A percentile compares a stretch with the other conserved stretches of the same genome.
phyloP scores from a whole-genome alignment of 805 yeast genomes.

The Wickerhamomyces hampshirensis region DNA sequence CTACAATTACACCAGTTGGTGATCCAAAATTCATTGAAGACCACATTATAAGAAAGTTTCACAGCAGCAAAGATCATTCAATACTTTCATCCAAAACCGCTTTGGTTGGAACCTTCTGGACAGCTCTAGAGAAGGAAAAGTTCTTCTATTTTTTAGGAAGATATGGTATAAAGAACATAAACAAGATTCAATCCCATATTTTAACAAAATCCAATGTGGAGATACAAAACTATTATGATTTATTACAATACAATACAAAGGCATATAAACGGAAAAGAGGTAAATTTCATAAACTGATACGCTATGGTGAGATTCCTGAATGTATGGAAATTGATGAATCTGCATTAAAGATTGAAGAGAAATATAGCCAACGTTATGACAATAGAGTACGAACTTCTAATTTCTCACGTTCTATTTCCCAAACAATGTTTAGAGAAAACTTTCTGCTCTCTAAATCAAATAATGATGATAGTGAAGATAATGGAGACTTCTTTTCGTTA shows the following conservation, averaged over 20 bases:
- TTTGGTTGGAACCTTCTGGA: constrained; percentile 9
- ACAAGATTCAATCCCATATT: constrained; percentile 33
- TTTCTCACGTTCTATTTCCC: neutral
- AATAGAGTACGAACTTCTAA: neutral
- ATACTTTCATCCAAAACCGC: neutral
- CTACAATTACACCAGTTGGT: no score
- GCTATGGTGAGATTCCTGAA: constrained; percentile 44
- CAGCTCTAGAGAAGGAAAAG: constrained; percentile 38
- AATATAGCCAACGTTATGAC: constrained; percentile 15
- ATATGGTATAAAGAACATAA: constrained; percentile 43
- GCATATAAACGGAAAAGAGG: constrained; percentile 21
- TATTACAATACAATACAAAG: constrained; percentile 29
- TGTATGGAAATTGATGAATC: constrained; percentile 47
- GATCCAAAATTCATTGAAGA: no score
- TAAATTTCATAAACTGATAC: constrained; percentile 21
- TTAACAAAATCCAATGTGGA: constrained; percentile 40
- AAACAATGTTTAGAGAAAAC: neutral
- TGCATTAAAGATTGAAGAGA: constrained; percentile 41
- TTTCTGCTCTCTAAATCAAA: neutral
- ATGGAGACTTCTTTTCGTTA: neutral
- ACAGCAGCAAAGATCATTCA: no score
- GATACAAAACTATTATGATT: constrained; percentile 39
- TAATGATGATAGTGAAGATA: neutral
- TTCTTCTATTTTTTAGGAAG: constrained; percentile 48
- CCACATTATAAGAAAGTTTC: no score